Base-by-base conservation (phyloP, 176 grass and related monocot species). In the Zea luxurians region DNA sequence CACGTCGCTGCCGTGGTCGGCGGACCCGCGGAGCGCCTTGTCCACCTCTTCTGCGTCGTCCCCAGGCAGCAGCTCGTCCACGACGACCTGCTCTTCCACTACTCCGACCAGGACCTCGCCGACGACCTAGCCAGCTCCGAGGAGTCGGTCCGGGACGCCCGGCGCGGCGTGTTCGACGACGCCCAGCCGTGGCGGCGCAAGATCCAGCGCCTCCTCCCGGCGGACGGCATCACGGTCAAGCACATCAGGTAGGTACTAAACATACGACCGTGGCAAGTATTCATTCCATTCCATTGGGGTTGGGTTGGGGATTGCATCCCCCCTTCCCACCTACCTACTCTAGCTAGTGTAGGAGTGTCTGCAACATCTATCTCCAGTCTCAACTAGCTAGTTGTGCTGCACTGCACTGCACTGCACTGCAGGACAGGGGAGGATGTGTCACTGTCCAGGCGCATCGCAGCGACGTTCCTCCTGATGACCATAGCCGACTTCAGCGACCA, bases 31-130 rank as follows among this genome's bases (percentile, higher is more conserved):
- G 94, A 97, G 83, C 79, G 94, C 2, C 94, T 97, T 38, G 78
- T 97, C 64, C 89, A 97, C 77, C 91, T 97, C 79, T 97, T 97
- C 82, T 97, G 91, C 83, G 8, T 97, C 64, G 94, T 97, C 38
- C 89, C 94, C 41, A 82, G 89, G 1, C 94, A 97, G 37, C 41
- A 50, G 35, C 72, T 97, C 64, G 80, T 94, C 64, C 82, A 85
- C 55, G 89, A 95, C 55, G 84, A 87, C 42, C 88, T 97, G 44
- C 70, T 85, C 62, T 73, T 87, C 77, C 71, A 72, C 60, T 89
- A 91, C 77, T 49, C 84, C 17, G 86, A 87, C 54, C 61, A 27
- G 0, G 90, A 93, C 2, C 81, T 97, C 68, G 68, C 17, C 34
- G 66, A 76, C 0, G 83, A 93, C 74, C 88, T 97, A 2, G 37